Base-by-base conservation (phyloP, 768 basidiomycete species). In the Phylloporus rhodoxanthus region DNA sequence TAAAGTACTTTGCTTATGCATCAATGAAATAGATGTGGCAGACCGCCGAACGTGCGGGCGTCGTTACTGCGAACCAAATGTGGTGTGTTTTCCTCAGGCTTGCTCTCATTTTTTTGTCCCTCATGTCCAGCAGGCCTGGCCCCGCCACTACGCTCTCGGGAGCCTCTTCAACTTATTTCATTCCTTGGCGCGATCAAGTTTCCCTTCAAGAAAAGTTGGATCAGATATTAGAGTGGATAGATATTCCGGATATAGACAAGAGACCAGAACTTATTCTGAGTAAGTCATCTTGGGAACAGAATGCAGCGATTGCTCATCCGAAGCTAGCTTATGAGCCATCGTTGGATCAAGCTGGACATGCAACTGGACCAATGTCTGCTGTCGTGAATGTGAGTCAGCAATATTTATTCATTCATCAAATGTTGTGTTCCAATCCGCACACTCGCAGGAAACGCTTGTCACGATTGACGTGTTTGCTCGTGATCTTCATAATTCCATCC, bases 41-140 rank as follows among this genome's bases (percentile, higher is more conserved):
- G 61, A 93, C 91, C 0, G 88, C 85, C 2, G 77, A 73, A 50
- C 84, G 80, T 51, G 81, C 84, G 5, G 85, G 85, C 0, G 64
- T 91, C 10, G 72, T 79, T 30, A 86, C 87, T 4, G 92, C 90
- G 0, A 92, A 93, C 58, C 73, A 92, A 38, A 96, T 96, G 92
- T 96, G 92, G 91, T 90, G 45, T 48, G 83, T 72, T 23, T 42
- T 17, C 15, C 15, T 37, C 21, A 3, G 40, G 2, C 11, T 29
- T 43, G 15, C 14, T 19, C 17, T 2, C 28, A 11, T 33, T 1
- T 36, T 17, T 20, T 13, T 21, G 10, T 17, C 32, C 23, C 19
- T 51, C 8, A 42, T 29, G 3, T 7, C 32, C 14, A 20, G 41
- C 41, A 90, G 88, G 90, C 88, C 88, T 8, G 92, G 92, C 11